Evolutionary conservation across 2,329 filamentous ascomycete species (phyloP).

Genomic region (Stachybotrys chartarum): DNA sequence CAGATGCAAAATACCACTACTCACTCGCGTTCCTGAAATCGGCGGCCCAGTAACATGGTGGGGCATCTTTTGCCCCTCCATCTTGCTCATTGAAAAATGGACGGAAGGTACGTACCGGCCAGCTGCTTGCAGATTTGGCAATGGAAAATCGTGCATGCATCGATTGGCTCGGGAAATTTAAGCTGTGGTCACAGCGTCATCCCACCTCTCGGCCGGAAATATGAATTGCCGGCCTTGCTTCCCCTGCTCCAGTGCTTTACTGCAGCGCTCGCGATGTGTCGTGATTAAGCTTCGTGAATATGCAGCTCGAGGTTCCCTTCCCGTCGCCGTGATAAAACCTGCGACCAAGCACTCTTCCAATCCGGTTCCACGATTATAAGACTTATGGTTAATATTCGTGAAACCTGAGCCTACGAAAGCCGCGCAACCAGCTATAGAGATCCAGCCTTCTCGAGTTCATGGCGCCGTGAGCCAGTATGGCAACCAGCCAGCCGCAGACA

Average conservation of each 20-base stretch:
- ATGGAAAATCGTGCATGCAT: not conserved
- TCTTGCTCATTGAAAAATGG: not conserved
- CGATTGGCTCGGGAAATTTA: conserved; percentile 12
- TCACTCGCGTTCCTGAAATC: not conserved
- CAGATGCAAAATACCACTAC: not conserved
- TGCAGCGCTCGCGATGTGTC: no score
- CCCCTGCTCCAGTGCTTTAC: no score
- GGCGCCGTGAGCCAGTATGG: conserved; percentile 15
- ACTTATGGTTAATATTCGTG: not conserved
- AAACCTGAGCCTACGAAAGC: not conserved
- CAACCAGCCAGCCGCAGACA: conserved; percentile 38
- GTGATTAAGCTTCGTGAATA: no score
- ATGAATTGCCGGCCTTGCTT: conserved; percentile 1
- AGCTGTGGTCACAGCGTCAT: conserved; percentile 25
- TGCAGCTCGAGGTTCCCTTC: no score
- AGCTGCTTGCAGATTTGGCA: not conserved
- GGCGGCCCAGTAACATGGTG: not conserved
- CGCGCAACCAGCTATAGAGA: not conserved
- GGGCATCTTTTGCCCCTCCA: not conserved
- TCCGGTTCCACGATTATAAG: not conserved
- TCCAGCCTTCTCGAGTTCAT: not conserved
- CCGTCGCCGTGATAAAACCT: no score
- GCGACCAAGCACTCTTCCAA: no score
- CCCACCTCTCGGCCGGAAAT: conserved; percentile 15
- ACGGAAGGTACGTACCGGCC: not conserved